A percentile compares a stretch with the other conserved stretches of the same genome.
Conservation (phyloP, 768 basidiomycete genomes). For the Postia placenta region DNA sequence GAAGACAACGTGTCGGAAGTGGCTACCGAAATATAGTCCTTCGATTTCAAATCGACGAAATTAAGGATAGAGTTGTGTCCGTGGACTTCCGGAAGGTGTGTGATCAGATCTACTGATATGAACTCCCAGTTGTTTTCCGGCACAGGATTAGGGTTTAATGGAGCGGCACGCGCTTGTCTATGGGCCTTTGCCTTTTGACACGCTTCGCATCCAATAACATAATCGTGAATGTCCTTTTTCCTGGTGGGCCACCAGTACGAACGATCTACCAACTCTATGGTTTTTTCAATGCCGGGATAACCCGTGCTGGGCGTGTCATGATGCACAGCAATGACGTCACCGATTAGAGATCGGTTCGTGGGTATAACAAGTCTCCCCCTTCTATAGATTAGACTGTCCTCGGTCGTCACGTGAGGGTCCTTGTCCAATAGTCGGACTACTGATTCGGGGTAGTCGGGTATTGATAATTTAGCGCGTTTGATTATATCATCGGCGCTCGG, state of each 20-base stretch:
- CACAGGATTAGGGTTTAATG: constrained; percentile 7
- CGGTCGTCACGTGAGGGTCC: no score
- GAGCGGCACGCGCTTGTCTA: constrained; percentile 26
- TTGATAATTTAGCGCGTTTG: no score
- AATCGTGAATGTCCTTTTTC: constrained; percentile 19
- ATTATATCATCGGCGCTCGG: no score
- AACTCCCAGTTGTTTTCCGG: constrained; percentile 8
- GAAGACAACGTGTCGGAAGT: constrained; percentile 7
- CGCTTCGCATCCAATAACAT: constrained; percentile 24
- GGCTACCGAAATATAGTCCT: constrained; percentile 7
- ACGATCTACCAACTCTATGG: constrained; percentile 24
- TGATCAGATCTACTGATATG: constrained; percentile 17
- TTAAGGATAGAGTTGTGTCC: constrained; percentile 15
- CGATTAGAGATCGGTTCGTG: no score
- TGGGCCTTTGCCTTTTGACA: constrained; percentile 24
- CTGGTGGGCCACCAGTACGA: constrained; percentile 37
- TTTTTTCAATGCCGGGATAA: constrained; percentile 31
- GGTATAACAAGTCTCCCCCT: no score
- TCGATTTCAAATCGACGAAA: constrained; percentile 5
- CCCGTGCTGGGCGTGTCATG: no score
- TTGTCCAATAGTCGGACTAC: no score
- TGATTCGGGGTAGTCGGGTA: no score
- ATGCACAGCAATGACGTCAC: no score
- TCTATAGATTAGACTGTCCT: no score
- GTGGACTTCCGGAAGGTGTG: constrained; percentile 13